These are phyloP conservation scores for Juglanconis sp. DNA, from an alignment of 2,329 filamentous ascomycete genomes.

Conservation along the genomic window DNA sequence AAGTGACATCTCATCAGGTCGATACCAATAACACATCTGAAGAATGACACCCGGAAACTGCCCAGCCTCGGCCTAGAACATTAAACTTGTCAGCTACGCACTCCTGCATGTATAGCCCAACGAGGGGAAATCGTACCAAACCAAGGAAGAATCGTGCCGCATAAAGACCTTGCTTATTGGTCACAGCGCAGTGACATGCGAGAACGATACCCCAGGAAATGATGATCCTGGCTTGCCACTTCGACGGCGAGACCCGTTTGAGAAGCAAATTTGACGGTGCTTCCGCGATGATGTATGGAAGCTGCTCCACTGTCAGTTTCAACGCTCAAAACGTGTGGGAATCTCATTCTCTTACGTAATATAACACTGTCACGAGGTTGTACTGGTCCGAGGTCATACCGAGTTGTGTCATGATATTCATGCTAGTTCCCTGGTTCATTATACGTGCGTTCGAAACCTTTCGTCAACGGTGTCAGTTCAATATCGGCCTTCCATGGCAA, in stretches of 20 bases:
- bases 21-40: conserved; percentile 46
- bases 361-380: conserved; percentile 35
- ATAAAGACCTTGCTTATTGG: conserved; percentile 36
- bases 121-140: conserved; percentile 19
- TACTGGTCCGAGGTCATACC: conserved; percentile 38
- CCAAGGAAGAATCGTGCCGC: conserved; percentile 30
- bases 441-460: conserved; percentile 36
- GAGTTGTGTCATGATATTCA: conserved; percentile 40
- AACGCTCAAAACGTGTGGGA: conserved; percentile 19
- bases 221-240: conserved; percentile 34
- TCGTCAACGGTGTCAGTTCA: neutral
- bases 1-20: conserved; percentile 44
- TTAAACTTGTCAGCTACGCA: too few relatives aligned
- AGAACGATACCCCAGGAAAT: conserved; percentile 36
- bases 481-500: neutral
- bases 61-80: conserved; percentile 29
- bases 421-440: conserved; percentile 38
- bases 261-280: conserved; percentile 13
- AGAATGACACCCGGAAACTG: conserved; percentile 41
- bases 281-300: conserved; percentile 14
- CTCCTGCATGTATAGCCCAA: too few relatives aligned
- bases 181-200: conserved; percentile 33
- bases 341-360: conserved; percentile 33
- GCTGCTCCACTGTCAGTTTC: neutral
- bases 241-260: conserved; percentile 9